Base-by-base conservation (phyloP, 75 land plant genomes). In the Larix kaempferi region DNA sequence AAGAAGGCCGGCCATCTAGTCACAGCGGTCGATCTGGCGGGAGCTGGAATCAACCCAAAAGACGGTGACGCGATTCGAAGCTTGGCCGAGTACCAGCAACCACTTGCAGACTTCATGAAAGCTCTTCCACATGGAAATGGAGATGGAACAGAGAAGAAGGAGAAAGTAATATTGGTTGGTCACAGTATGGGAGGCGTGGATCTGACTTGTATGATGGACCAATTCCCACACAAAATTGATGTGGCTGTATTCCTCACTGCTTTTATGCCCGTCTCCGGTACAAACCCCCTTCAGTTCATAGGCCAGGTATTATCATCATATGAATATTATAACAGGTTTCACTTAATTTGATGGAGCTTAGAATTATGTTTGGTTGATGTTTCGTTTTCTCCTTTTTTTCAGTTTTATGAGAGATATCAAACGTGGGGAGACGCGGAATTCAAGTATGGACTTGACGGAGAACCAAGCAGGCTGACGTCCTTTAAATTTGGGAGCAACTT, bases 81-180 rank as follows among this genome's bases (percentile, higher is more conserved):
- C 26, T 85, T 92, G 61, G 77, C 82, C 3, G 90, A 91, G 23
- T 94, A 91, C 83, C 83, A 80, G 59, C 64, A 84, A 35, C 94
- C 96, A 17, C 84, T 92, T 25, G 44, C 76, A 5, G 83, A 91
- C 25, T 78, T 91, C 85, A 55, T 94, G 23, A 61, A 83, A 16
- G 39, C 79, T 72, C 80, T 91, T 54, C 80, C 87, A 49, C 12
- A 49, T 49, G 11, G 54, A 49, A 12, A 49, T 10, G 12, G 12
- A 49, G 10, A 44, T 41, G 49, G 49, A 44, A 8, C 8, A 44
- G 21, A 59, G 22, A 29, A 1, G 0, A 6, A 41, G 10, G 74
- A 29, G 52, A 17, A 71, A 52, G 74, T 71, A n/a, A 23, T 71
- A 41, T 49, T 91, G 22, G 91, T 91, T 37, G 93, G 93, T 16